Percentiles rank a stretch among this genome's conserved stretches.
phyloP scores from a whole-genome alignment of 2,329 filamentous ascomycete genomes.

The Exserohilum turcica region DNA sequence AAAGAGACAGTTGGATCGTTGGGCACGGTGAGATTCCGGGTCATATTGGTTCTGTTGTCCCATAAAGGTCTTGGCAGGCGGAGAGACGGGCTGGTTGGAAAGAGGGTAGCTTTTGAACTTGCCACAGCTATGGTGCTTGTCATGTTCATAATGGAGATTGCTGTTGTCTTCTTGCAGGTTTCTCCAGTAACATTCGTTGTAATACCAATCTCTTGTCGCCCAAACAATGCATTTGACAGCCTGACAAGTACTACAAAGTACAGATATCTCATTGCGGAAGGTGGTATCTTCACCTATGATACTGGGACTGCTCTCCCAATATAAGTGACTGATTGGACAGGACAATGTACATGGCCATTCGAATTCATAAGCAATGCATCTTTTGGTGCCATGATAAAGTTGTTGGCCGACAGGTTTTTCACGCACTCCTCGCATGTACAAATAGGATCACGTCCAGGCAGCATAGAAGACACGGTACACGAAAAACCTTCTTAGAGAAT shows the following conservation, averaged over 20 bases:
- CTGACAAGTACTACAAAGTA: constrained; percentile 7
- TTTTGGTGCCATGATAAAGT: constrained; percentile 2
- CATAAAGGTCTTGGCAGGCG: constrained; percentile 8
- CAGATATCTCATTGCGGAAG: constrained; percentile 4
- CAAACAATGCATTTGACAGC: not conserved
- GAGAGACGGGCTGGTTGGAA: constrained; percentile 13
- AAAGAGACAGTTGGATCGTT: constrained; percentile 9
- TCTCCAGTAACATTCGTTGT: not conserved
- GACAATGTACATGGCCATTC: constrained; percentile 8
- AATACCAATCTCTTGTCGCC: not conserved
- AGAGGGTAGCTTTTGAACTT: constrained; percentile 8
- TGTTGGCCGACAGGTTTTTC: constrained; percentile 1
- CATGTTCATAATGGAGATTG: too few relatives aligned
- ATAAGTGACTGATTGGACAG: constrained; percentile 6
- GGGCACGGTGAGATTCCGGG: constrained; percentile 8
- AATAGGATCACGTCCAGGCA: constrained; percentile 1
- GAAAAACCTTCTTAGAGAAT: not conserved
- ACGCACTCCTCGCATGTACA: constrained; percentile 1
- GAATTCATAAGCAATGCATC: constrained; percentile 5
- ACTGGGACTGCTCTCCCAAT: constrained; percentile 8
- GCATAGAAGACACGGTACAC: constrained; percentile 1
- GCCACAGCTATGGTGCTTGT: constrained; percentile 5
- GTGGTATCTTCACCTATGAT: not conserved
- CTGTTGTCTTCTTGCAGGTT: too few relatives aligned
- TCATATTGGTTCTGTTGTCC: constrained; percentile 15